A percentile compares a stretch with the other conserved stretches of the same genome.
These are phyloP conservation scores for Ophiognomonia clavigignenti-juglandacearum DNA, from an alignment of 2,329 filamentous ascomycete genomes.

Conservation along the genomic window DNA sequence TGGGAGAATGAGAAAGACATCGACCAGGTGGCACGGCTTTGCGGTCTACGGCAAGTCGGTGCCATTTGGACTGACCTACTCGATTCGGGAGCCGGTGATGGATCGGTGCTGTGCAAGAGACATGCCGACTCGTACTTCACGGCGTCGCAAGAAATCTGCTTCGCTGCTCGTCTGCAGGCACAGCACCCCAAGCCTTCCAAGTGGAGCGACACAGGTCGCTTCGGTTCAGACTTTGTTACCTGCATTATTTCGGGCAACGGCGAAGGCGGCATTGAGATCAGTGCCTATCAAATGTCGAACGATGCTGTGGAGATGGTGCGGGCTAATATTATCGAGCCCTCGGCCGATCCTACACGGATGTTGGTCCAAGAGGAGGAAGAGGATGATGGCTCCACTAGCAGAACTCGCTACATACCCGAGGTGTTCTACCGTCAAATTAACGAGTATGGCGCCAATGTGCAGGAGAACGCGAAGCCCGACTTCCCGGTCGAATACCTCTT, in stretches of 20 bases:
- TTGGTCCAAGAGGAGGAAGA: conserved; percentile 90
- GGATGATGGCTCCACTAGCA: conserved; percentile 63
- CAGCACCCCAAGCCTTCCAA: conserved; percentile 86
- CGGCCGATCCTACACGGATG: conserved; percentile 89
- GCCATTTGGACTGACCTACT: conserved; percentile 93
- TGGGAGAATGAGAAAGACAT: conserved; percentile 84
- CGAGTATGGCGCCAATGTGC: conserved; percentile 92
- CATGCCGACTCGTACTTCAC: conserved; percentile 94
- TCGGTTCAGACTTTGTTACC: conserved; percentile 95
- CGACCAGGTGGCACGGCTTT: conserved; percentile 73
- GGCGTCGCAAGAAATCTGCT: conserved; percentile 85
- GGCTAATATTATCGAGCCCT: conserved; percentile 91
- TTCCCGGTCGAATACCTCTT: conserved; percentile 97
- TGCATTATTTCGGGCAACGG: conserved; percentile 94
- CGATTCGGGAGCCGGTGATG: conserved; percentile 75
- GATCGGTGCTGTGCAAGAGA: conserved; percentile 87
- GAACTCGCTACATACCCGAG: conserved; percentile 87
- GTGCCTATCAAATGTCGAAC: conserved; percentile 91
- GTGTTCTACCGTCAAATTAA: conserved; percentile 96
- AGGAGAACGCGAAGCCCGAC: conserved; percentile 92
- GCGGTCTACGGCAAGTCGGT: conserved; percentile 82
- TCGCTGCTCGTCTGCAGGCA: conserved; percentile 82
- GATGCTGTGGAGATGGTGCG: conserved; percentile 95
- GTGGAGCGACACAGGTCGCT: conserved; percentile 92
- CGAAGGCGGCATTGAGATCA: conserved; percentile 79